Conservation (phyloP, 108 stramenopile genomes). For the Aureococcus anophagefferens region DNA sequence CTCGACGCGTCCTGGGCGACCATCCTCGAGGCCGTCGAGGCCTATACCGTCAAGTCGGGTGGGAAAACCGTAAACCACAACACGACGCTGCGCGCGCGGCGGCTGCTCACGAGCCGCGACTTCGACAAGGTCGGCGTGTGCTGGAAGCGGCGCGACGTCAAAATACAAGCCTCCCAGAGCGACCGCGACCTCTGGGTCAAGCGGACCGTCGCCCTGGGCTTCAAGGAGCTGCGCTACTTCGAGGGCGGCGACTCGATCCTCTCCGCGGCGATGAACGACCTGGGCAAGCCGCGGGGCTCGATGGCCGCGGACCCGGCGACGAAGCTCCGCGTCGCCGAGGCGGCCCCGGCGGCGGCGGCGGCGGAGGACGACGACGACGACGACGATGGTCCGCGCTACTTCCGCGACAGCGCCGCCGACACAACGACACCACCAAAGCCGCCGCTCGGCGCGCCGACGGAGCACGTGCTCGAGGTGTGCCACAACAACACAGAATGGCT, state of each 20-base stretch:
- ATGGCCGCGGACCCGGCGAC: not conserved
- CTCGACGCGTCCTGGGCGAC: too few relatives aligned
- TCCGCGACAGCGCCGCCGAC: not conserved
- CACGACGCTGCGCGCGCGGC: too few relatives aligned
- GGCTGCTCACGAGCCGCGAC: too few relatives aligned
- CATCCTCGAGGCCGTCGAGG: too few relatives aligned
- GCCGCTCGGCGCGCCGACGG: not conserved
- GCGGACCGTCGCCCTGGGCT: not conserved
- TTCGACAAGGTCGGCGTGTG: too few relatives aligned
- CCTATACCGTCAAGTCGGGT: too few relatives aligned
- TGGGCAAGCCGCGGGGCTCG: not conserved
- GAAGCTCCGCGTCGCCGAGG: not conserved
- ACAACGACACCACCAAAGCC: too few relatives aligned
- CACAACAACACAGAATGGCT: not conserved
- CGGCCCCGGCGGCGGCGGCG: not conserved
- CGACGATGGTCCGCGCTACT: not conserved
- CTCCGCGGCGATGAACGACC: too few relatives aligned
- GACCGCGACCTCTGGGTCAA: not conserved
- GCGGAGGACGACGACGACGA: not conserved
- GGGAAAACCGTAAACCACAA: too few relatives aligned
- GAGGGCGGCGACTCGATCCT: not conserved
- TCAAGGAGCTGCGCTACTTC: not conserved
- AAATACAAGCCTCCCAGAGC: too few relatives aligned
- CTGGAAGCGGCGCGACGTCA: too few relatives aligned
- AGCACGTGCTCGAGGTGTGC: not conserved